phyloP scores from a whole-genome alignment of 345 rosid species.

The Gossypium australe region DNA sequence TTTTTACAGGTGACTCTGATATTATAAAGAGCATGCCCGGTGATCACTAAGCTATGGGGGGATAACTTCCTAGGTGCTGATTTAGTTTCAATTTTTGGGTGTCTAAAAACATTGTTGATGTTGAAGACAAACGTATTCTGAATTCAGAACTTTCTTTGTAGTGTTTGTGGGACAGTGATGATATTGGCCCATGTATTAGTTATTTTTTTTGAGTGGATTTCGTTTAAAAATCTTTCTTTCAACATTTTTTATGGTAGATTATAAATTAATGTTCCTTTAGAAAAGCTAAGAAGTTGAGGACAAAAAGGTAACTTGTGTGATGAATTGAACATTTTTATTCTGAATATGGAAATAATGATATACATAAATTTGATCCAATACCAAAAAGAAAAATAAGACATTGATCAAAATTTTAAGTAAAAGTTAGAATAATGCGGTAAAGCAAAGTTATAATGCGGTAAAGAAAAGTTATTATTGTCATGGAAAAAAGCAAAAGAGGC shows the following conservation, averaged over 20 bases:
- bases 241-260: neutral
- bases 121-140: conserved; percentile 2
- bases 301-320: too few species aligned
- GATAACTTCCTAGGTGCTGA: neutral
- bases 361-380: too few species aligned
- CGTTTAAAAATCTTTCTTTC: neutral
- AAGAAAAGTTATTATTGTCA: too few species aligned
- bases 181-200: neutral
- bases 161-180: neutral
- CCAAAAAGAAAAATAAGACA: too few species aligned
- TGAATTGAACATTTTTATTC: too few species aligned
- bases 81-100: conserved; percentile 5
- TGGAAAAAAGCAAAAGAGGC: too few species aligned
- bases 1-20: conserved; percentile 58
- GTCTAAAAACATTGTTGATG: conserved; percentile 9
- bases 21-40: conserved; percentile 62
- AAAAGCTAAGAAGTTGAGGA: too few species aligned
- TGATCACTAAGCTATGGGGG: conserved; percentile 18
- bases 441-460: too few species aligned
- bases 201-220: conserved; percentile 6
- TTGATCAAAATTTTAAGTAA: too few species aligned
- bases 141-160: conserved; percentile 8
- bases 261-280: neutral
- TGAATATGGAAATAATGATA: too few species aligned
- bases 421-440: too few species aligned